Base-by-base conservation (phyloP, 805 yeast genomes). In the Saturnispora diversa region DNA sequence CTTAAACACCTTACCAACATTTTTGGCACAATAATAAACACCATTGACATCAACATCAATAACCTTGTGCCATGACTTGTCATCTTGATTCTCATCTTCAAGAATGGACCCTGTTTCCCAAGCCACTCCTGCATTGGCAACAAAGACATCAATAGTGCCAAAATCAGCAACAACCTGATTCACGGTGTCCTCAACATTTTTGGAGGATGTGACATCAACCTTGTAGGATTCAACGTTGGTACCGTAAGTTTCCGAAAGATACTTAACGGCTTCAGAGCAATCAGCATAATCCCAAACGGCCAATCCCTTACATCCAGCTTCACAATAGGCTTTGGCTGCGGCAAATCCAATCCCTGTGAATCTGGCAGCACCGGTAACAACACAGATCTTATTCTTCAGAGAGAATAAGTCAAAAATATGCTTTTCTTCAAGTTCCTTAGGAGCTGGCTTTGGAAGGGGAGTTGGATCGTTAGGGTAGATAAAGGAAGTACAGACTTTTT, bases 1-100 rank as follows among this genome's bases (percentile, higher is more conserved):
- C 59, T 75, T 75, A 70, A 87, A 86, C 44, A 79, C 69, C 49
- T 66, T 66, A 38, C 95, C 96, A 30, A 80, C 74, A 40, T 71
- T 64, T 64, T 81, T 80, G 44, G 94, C 81, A 55, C 88, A 75
- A 63, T 81, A 81, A 65, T 79, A 85, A 34, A 81, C 84, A 12
- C 92, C 86, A 56, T 83, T 79, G 46, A 87, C 66, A 57, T 86
- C 92, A 42, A 83, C 75, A 56, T 77, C 74, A 55, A 85, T 70
- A 41, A 86, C 75, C 50, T 75, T 76, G 57, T 72, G 67, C 90
- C 94, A 87, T 8, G 8, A 12, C 20, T 28, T 39, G 16, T 39
- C 42, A 17, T 33, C 42, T 19, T 27, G 23, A n/a, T 39, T 38
- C 26, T 23, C 22, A 53, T 76, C 78, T 42, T 65, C 64, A 48